A percentile compares a stretch with the other conserved stretches of the same genome.
phyloP scores from a whole-genome alignment of 768 basidiomycete genomes.

The Russula earlei region DNA sequence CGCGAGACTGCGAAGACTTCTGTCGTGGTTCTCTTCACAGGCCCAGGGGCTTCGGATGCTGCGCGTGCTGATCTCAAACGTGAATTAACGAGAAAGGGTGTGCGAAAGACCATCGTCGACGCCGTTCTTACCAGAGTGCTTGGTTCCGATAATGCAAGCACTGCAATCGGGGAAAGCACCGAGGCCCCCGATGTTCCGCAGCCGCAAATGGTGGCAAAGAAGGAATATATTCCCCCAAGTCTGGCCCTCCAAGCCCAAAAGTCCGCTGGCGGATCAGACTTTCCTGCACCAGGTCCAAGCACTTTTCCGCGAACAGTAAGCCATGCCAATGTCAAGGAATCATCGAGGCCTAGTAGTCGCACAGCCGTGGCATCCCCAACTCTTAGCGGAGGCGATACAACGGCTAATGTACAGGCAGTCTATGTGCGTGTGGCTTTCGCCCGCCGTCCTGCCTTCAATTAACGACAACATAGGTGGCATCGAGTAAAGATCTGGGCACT shows the following conservation, averaged over 20 bases:
- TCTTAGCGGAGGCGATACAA: slow-evolving; percentile 32
- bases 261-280: slow-evolving; percentile 24
- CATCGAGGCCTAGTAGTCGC: slow-evolving; percentile 52
- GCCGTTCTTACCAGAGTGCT: slow-evolving; percentile 63
- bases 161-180: slow-evolving; percentile 44
- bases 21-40: slow-evolving; percentile 78
- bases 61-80: slow-evolving; percentile 93
- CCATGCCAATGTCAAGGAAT: slow-evolving; percentile 40
- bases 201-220: slow-evolving; percentile 28
- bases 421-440: slow-evolving; percentile 43
- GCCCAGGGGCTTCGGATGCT: slow-evolving; percentile 69
- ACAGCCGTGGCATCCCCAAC: slow-evolving; percentile 37
- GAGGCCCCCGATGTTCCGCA: slow-evolving; percentile 43
- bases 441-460: not conserved
- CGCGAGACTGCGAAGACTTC: slow-evolving; percentile 77
- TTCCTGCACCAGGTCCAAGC: slow-evolving; percentile 22
- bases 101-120: slow-evolving; percentile 83
- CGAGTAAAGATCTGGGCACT: slow-evolving; percentile 70
- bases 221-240: slow-evolving; percentile 72
- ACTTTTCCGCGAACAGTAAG: slow-evolving; percentile 38
- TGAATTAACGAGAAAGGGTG: slow-evolving; percentile 74
- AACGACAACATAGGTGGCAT: slow-evolving; percentile 54
- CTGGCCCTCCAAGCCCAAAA: slow-evolving; percentile 48
- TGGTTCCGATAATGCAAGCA: slow-evolving; percentile 31
- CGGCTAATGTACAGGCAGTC: slow-evolving; percentile 47